These are phyloP conservation scores for Protea cynaroides DNA, from an alignment of 164 flowering plant genomes.

Conservation along the genomic window DNA sequence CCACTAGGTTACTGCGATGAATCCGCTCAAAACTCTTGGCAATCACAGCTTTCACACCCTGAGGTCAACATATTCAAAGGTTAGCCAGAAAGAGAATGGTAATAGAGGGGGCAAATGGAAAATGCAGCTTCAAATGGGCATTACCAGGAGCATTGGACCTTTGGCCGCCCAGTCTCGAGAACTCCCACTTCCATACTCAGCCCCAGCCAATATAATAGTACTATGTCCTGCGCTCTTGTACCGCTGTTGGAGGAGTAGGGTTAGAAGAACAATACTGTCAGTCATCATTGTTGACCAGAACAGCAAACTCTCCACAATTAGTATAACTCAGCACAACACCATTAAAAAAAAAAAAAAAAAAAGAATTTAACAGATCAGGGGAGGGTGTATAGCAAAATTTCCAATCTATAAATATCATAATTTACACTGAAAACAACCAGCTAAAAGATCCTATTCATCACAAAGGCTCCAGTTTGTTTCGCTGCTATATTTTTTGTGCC, in stretches of 20 bases:
- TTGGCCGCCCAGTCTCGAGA: slow-evolving; percentile 92
- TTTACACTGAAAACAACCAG: too few species aligned
- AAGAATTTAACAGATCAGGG: too few species aligned
- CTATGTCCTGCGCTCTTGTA: slow-evolving; percentile 56
- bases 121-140: background rate
- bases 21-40: slow-evolving; percentile 92
- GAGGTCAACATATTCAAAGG: slow-evolving; percentile 9
- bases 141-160: slow-evolving; percentile 76
- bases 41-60: slow-evolving; percentile 92
- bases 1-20: slow-evolving; percentile 85
- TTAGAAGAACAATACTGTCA: too few species aligned
- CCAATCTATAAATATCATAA: too few species aligned
- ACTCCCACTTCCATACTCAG: slow-evolving; percentile 86
- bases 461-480: too few species aligned
- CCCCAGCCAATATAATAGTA: slow-evolving; percentile 67
- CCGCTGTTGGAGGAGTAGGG: slow-evolving; percentile 29
- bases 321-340: too few species aligned
- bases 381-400: too few species aligned
- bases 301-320: too few species aligned
- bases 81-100: background rate
- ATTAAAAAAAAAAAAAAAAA: too few species aligned
- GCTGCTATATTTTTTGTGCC: too few species aligned
- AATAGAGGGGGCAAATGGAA: background rate
- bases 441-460: too few species aligned
- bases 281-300: too few species aligned